Conservation (phyloP, 148 eudicot genomes). For the Vaccinium vitisidaea region DNA sequence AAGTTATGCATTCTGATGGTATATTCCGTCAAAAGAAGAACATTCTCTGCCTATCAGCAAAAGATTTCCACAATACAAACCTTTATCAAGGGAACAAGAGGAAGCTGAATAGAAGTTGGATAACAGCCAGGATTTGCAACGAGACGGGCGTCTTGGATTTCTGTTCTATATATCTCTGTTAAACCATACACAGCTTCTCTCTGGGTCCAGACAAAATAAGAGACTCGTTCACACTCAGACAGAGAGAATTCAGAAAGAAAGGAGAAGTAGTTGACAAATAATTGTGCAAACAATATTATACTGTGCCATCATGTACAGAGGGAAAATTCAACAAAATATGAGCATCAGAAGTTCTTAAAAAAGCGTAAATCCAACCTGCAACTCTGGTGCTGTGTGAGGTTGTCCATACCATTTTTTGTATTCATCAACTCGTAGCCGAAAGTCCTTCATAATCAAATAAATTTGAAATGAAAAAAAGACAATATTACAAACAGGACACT, state of each 20-base stretch:
- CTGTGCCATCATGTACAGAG: not conserved
- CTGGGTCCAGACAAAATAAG: slow-evolving; percentile 36
- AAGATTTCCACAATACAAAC: slow-evolving; percentile 28
- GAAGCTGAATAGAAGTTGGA: slow-evolving; percentile 87
- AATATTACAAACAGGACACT: not conserved
- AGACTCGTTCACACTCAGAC: not conserved
- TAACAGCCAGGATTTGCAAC: slow-evolving; percentile 98
- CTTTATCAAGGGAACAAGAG: slow-evolving; percentile 87
- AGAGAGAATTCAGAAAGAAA: slow-evolving; percentile 12
- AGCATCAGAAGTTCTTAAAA: not conserved
- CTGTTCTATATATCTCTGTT: slow-evolving; percentile 67
- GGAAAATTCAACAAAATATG: not conserved
- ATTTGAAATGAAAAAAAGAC: not conserved
- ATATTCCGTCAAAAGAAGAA: not conserved
- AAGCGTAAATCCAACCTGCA: slow-evolving; percentile 53
- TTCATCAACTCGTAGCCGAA: slow-evolving; percentile 64
- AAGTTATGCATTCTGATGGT: not conserved
- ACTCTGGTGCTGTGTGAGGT: slow-evolving; percentile 76
- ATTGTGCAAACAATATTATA: not conserved
- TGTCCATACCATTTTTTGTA: slow-evolving; percentile 98
- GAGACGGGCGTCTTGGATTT: slow-evolving; percentile 66
- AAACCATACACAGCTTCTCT: slow-evolving; percentile 91
- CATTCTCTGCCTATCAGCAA: not conserved
- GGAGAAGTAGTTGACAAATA: not conserved
- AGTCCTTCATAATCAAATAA: slow-evolving; percentile 58